Evolutionary conservation across 345 rosid genomes (phyloP).

Genomic region (Heritiera littoralis): DNA sequence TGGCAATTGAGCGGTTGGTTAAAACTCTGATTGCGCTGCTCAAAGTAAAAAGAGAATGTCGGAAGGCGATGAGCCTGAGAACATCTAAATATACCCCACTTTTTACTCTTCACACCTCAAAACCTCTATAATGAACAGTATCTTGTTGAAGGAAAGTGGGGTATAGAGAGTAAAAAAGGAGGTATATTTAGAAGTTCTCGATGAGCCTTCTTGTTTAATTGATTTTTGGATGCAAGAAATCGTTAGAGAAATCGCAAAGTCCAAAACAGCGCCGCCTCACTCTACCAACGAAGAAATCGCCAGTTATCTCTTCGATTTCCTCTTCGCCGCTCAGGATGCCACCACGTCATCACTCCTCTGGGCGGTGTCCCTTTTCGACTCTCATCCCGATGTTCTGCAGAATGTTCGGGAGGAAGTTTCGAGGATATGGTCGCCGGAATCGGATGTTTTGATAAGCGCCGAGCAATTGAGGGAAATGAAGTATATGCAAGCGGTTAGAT

Average conservation of each 20-base stretch:
- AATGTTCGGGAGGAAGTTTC: constrained; percentile 70
- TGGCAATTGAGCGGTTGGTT: constrained; percentile 61
- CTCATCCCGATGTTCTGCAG: constrained; percentile 61
- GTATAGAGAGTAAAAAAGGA: too few relatives aligned
- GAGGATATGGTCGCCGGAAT: constrained; percentile 73
- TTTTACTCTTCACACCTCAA: too few relatives aligned
- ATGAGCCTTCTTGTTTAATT: constrained; percentile 59
- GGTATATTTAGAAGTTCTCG: too few relatives aligned
- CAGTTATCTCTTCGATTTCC: constrained; percentile 71
- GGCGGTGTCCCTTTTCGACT: constrained; percentile 74
- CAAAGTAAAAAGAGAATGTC: constrained; percentile 59
- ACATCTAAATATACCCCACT: too few relatives aligned
- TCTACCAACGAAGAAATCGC: constrained; percentile 58
- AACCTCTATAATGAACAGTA: too few relatives aligned
- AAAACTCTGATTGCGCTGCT: constrained; percentile 41
- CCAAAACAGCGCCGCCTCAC: constrained; percentile 45
- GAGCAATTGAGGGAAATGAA: constrained; percentile 71
- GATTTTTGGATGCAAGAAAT: constrained; percentile 87
- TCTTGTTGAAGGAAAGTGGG: too few relatives aligned
- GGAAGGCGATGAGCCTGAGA: constrained; percentile 54
- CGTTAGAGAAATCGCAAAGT: constrained; percentile 35
- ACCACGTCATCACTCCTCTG: constrained; percentile 85
- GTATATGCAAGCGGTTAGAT: constrained; percentile 77
- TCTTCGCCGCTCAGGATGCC: constrained; percentile 88
- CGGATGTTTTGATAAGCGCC: constrained; percentile 48